Evolutionary conservation across 805 yeast species (phyloP).

Genomic region (Lachancea cidri): DNA sequence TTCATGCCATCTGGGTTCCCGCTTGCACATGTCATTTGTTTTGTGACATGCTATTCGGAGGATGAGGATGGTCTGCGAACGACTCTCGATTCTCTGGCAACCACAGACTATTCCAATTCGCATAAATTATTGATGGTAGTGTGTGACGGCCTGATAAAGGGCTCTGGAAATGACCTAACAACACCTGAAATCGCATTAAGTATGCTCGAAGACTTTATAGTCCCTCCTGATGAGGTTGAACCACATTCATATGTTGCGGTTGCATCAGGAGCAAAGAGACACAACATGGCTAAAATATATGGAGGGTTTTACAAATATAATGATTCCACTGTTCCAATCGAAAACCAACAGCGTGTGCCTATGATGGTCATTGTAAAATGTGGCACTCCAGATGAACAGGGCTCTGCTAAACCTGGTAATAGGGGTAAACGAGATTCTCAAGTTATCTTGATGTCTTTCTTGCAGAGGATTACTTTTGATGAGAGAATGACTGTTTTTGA

Average conservation of each 20-base stretch:
- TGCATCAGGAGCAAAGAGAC: slow-evolving; percentile 90
- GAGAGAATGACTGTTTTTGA: slow-evolving; percentile 93
- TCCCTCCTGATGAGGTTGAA: slow-evolving; percentile 68
- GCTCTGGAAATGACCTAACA: slow-evolving; percentile 80
- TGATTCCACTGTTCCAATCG: slow-evolving; percentile 65
- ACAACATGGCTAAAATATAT: slow-evolving; percentile 95
- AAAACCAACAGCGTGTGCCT: slow-evolving; percentile 84
- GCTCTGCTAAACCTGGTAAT: slow-evolving; percentile 76
- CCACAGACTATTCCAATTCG: slow-evolving; percentile 92
- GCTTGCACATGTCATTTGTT: slow-evolving; percentile 62
- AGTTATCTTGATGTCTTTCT: slow-evolving; percentile 81
- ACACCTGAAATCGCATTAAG: slow-evolving; percentile 87
- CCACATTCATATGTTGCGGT: slow-evolving; percentile 92
- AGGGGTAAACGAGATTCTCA: slow-evolving; percentile 97
- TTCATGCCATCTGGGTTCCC: slow-evolving; percentile 86
- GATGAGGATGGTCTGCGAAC: slow-evolving; percentile 81
- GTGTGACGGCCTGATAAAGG: slow-evolving; percentile 93
- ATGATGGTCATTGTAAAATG: slow-evolving; percentile 75
- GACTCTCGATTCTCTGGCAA: slow-evolving; percentile 88
- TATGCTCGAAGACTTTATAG: slow-evolving; percentile 78
- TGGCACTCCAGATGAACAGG: slow-evolving; percentile 78
- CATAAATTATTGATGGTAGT: slow-evolving; percentile 81
- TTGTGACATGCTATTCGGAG: slow-evolving; percentile 94
- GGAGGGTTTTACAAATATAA: slow-evolving; percentile 91
- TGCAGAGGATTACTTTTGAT: slow-evolving; percentile 82